Base-by-base conservation (phyloP, 2,329 filamentous ascomycete species). In the Ceratocystis lukuohia region DNA sequence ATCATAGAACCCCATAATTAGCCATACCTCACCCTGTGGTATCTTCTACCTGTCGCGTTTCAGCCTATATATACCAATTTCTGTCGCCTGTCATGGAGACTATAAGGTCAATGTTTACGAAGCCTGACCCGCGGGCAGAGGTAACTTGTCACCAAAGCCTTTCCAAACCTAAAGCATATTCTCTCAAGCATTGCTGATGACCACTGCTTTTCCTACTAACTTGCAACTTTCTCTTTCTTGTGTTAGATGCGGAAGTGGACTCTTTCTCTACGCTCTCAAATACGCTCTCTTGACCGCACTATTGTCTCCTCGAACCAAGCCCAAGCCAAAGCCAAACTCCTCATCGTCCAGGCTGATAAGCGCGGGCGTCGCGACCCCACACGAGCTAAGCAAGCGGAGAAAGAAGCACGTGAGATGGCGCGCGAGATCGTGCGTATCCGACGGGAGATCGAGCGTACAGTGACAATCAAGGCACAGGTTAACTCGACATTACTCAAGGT, bases 401-500 rank as follows among this genome's bases (percentile, higher is more conserved):
- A 85, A 70, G 93, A 97, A 74, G 88, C 89, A 50, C 90, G 94
- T 70, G 87, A 88, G 70, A 96, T 96, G 75, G 94, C 94, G 28
- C 83, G 86, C 70, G 93, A 96, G 76, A 83, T 97, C 62, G 84
- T 97, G 69, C 86, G 89, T 64, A 84, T 90, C 68, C 88, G 94
- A 70, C 89, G 88, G 74, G 86, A 91, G 69, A 82, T 82, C 20
- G 78, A 81, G 37, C 85, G 94, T 3, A 82, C 97, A 48, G 81
- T 88, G 20, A 97, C 93, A 0, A 88, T 87, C 72, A 95, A 95
- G 74, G 94, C 94, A 1, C 94, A 97, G 77, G 83, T 99, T 61
- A 86, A 87, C 74, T 93, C 88, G 70, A 93, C 99, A 56, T 88
- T 93, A 76, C 96, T 97, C 91, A 94, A 97, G 77, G 93, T 99